Conservation (phyloP, 768 basidiomycete genomes). For the Lactarius hatsudake region DNA sequence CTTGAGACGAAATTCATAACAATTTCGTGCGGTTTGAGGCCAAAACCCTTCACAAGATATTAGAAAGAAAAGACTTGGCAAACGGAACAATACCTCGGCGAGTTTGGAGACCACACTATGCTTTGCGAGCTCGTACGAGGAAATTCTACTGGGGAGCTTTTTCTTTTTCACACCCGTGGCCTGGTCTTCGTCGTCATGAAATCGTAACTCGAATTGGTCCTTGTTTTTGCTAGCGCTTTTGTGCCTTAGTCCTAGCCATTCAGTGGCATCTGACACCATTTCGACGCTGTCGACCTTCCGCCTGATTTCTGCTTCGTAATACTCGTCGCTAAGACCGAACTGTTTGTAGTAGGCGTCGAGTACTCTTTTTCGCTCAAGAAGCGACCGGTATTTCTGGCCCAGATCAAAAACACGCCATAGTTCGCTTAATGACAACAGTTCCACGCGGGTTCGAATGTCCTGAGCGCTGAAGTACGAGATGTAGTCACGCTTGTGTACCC, state of each 20-base stretch:
- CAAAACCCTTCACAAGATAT: constrained; percentile 61
- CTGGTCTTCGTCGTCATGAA: constrained; percentile 68
- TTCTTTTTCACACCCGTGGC: constrained; percentile 52
- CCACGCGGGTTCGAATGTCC: constrained; percentile 58
- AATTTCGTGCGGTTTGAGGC: constrained; percentile 75
- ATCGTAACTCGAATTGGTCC: constrained; percentile 52
- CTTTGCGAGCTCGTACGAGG: constrained; percentile 81
- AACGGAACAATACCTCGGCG: constrained; percentile 58
- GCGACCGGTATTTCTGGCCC: constrained; percentile 85
- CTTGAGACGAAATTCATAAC: constrained; percentile 77
- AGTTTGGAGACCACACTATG: constrained; percentile 73
- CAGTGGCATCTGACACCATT: constrained; percentile 84
- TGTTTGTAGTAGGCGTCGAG: constrained; percentile 64
- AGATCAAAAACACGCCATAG: constrained; percentile 90
- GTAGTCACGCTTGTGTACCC: constrained; percentile 90
- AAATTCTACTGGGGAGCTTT: constrained; percentile 81
- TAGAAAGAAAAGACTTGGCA: constrained; percentile 8
- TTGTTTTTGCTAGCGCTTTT: constrained; percentile 65
- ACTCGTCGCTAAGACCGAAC: constrained; percentile 66
- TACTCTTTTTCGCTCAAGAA: constrained; percentile 68
- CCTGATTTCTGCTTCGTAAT: constrained; percentile 69
- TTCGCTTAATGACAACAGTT: constrained; percentile 75
- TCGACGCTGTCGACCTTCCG: constrained; percentile 78
- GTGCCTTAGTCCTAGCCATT: constrained; percentile 87
- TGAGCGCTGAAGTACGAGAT: constrained; percentile 76